Evolutionary conservation across 176 grass and related monocot genomes (phyloP).

Genomic region (Ampelocalamus luodianensis): DNA sequence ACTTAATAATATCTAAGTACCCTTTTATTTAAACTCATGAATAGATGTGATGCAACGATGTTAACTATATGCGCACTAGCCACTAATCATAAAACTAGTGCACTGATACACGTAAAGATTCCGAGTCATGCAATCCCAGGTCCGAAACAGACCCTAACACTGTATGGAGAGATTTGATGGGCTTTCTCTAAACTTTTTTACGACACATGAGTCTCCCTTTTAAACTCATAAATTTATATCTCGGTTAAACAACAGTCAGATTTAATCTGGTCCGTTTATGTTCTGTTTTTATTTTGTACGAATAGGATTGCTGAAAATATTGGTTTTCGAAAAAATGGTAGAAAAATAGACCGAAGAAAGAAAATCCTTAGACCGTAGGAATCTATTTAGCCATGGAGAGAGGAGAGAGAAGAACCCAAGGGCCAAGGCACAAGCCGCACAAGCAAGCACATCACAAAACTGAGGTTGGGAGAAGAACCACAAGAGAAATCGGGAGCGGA

Average conservation of each 20-base stretch:
- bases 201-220: too few relatives aligned
- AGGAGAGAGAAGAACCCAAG: slow-evolving; percentile 36
- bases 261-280: background rate
- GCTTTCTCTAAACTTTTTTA: too few relatives aligned
- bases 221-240: background rate
- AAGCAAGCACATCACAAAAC: slow-evolving; percentile 23
- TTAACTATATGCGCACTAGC: too few relatives aligned
- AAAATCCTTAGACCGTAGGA: slow-evolving; percentile 11
- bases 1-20: too few relatives aligned
- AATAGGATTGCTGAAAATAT: background rate
- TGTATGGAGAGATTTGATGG: too few relatives aligned
- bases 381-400: slow-evolving; percentile 37
- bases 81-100: too few relatives aligned
- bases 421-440: too few relatives aligned
- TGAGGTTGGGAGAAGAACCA: slow-evolving; percentile 19
- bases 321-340: background rate
- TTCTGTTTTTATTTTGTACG: background rate
- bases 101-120: too few relatives aligned
- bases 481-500: background rate
- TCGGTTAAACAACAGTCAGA: background rate
- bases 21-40: too few relatives aligned
- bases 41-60: too few relatives aligned
- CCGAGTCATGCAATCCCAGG: too few relatives aligned
- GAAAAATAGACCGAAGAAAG: background rate
- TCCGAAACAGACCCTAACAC: too few relatives aligned